phyloP scores from a whole-genome alignment of 495 filamentous ascomycete species.

The Penicillium ochrochloron region DNA sequence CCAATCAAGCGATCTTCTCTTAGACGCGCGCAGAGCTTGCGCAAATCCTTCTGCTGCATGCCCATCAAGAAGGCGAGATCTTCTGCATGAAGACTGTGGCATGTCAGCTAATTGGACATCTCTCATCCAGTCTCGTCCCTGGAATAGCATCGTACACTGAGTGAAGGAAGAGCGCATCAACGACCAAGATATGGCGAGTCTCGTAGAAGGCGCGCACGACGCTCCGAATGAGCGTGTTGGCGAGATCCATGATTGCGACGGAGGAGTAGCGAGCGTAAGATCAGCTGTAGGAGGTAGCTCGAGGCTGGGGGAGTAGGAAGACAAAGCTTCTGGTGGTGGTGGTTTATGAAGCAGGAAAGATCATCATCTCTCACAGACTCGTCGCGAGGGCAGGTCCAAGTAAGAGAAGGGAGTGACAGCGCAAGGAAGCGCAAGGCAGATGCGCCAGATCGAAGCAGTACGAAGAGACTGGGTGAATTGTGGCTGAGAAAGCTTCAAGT shows the following conservation, averaged over 20 bases:
- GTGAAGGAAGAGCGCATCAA: constrained; percentile 93
- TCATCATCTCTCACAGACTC: constrained; percentile 16
- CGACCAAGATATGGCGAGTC: constrained; percentile 81
- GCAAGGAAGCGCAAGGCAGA: constrained; percentile 8
- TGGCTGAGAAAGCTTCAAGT: constrained; percentile 11
- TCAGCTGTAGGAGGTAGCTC: not conserved
- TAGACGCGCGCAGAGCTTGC: constrained; percentile 81
- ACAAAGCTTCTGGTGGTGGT: constrained; percentile 23
- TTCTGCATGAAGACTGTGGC: constrained; percentile 73
- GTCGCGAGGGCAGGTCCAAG: not conserved
- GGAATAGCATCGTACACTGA: constrained; percentile 64
- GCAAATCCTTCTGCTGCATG: constrained; percentile 85
- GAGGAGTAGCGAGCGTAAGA: not conserved
- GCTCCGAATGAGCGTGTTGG: constrained; percentile 84
- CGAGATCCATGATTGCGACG: constrained; percentile 70
- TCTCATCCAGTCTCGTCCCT: constrained; percentile 1
- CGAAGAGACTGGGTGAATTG: not conserved
- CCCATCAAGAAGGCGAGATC: constrained; percentile 85
- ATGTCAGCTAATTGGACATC: constrained; percentile 12
- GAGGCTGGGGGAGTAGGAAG: constrained; percentile 14
- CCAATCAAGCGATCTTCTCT: constrained; percentile 83
- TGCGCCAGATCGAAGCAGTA: constrained; percentile 11
- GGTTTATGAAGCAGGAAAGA: constrained; percentile 14
- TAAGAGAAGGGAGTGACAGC: constrained; percentile 1
- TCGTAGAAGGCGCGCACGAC: constrained; percentile 92